phyloP scores from a whole-genome alignment of 1,284 basidiomycete genomes.

The Pyrrhoderma noxium region DNA sequence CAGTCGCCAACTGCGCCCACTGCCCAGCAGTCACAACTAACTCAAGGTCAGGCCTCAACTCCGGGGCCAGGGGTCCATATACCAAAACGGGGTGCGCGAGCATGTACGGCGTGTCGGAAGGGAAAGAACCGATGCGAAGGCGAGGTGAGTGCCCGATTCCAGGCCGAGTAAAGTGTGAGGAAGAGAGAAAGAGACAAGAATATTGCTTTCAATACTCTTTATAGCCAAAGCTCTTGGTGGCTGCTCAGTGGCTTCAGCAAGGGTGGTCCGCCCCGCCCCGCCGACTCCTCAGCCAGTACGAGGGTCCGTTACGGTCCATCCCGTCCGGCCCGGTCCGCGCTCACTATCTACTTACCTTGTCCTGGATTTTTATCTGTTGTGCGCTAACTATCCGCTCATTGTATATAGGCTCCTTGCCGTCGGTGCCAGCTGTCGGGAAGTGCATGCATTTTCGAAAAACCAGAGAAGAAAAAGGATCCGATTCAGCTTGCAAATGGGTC shows the following conservation, averaged over 20 bases:
- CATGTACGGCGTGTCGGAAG: slow-evolving; percentile 77
- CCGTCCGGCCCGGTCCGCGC: slow-evolving; percentile 56
- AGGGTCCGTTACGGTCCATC: slow-evolving; percentile 24
- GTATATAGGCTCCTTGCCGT: slow-evolving; percentile 71
- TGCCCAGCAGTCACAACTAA: slow-evolving; percentile 15
- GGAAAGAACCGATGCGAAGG: slow-evolving; percentile 93
- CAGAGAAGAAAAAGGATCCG: slow-evolving; percentile 71
- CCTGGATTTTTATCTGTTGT: slow-evolving; percentile 19
- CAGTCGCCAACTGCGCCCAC: slow-evolving; percentile 22
- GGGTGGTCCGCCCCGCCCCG: slow-evolving; percentile 19
- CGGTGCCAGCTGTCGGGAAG: slow-evolving; percentile 81
- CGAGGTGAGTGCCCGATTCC: slow-evolving; percentile 44
- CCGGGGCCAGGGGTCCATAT: slow-evolving; percentile 41
- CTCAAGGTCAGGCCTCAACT: slow-evolving; percentile 18
- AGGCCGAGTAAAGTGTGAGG: neutral
- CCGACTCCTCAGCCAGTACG: slow-evolving; percentile 1
- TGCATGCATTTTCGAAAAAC: slow-evolving; percentile 87
- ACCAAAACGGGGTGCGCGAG: slow-evolving; percentile 72
- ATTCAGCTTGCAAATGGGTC: slow-evolving; percentile 48
- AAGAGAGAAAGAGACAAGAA: neutral
- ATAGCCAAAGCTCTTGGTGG: slow-evolving; percentile 25
- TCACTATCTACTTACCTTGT: slow-evolving; percentile 18
- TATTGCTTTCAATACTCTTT: slow-evolving; percentile 24
- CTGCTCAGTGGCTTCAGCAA: slow-evolving; percentile 1
- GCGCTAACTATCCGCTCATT: neutral